These are phyloP conservation scores for Taiozyma sp. DNA, from an alignment of 1,139 yeast genomes.

Conservation along the genomic window DNA sequence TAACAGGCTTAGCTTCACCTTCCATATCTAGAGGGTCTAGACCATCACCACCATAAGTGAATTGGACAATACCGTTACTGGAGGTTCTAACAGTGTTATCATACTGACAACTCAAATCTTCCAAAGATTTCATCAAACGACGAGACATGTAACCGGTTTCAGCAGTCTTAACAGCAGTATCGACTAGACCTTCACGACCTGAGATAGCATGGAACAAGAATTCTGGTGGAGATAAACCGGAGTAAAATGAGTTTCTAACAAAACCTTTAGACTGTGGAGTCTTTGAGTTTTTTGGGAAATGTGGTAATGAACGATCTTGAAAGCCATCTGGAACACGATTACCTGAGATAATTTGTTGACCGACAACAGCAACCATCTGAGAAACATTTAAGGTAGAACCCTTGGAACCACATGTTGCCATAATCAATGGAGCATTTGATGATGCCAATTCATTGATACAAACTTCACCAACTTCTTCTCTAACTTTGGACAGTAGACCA, in stretches of 20 bases:
- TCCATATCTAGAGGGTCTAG: constrained; percentile 99
- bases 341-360: constrained; percentile 98
- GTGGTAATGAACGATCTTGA: constrained; percentile 97
- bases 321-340: constrained; percentile 99
- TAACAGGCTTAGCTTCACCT: constrained; percentile 96
- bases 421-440: constrained; percentile 92
- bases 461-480: constrained; percentile 99
- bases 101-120: constrained; percentile 90
- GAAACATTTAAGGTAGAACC: constrained; percentile 98
- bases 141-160: constrained; percentile 99
- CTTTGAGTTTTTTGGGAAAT: constrained; percentile 91
- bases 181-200: constrained; percentile 99
- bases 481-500: constrained; percentile 90
- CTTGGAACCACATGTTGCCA: constrained; percentile 99
- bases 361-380: constrained; percentile 99
- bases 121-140: constrained; percentile 96
- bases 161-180: constrained; percentile 98
- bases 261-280: constrained; percentile 98
- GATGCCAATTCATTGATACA: constrained; percentile 89
- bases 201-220: constrained; percentile 98
- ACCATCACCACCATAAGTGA: constrained; percentile 98
- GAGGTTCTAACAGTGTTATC: constrained; percentile 95
- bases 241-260: constrained; percentile 90
- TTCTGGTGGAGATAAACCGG: constrained; percentile 95
- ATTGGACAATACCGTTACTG: constrained; percentile 93